phyloP scores from a whole-genome alignment of 2,329 filamentous ascomycete genomes.

The Orbilia javanica region DNA sequence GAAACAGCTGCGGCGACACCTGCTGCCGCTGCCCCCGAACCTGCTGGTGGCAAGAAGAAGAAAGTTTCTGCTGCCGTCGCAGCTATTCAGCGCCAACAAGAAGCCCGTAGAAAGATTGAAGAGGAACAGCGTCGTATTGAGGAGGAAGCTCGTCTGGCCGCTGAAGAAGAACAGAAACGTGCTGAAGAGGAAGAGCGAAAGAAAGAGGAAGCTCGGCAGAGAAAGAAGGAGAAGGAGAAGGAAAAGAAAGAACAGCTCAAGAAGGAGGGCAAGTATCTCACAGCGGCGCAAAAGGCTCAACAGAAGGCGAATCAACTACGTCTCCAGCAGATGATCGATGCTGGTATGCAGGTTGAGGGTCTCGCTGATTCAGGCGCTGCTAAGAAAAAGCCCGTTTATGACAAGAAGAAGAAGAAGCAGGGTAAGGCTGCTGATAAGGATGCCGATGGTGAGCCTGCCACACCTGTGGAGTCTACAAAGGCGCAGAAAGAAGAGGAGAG shows the following conservation, averaged over 20 bases:
- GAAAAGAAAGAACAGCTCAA: constrained; percentile 88
- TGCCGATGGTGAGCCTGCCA: constrained; percentile 67
- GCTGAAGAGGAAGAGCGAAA: constrained; percentile 71
- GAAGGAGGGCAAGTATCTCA: constrained; percentile 87
- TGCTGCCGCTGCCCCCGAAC: constrained; percentile 66
- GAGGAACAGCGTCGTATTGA: constrained; percentile 76
- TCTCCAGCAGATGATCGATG: constrained; percentile 85
- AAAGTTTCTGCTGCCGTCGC: constrained; percentile 83
- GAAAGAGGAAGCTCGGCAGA: constrained; percentile 78
- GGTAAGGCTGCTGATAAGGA: constrained; percentile 65
- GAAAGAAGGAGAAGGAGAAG: constrained; percentile 88
- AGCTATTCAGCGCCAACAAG: constrained; percentile 83
- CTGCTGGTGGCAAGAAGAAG: constrained; percentile 80
- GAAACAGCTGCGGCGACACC: constrained; percentile 59
- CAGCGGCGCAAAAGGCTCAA: constrained; percentile 86
- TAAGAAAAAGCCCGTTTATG: constrained; percentile 82
- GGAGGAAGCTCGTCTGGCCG: constrained; percentile 74
- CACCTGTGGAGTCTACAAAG: constrained; percentile 66
- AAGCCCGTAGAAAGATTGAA: constrained; percentile 75
- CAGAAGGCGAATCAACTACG: constrained; percentile 83
- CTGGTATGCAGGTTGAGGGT: constrained; percentile 79
- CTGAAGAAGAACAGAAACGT: constrained; percentile 67
- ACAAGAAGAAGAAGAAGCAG: constrained; percentile 81
- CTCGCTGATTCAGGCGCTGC: constrained; percentile 65
- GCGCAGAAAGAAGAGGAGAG: constrained; percentile 79